Conservation (phyloP, 2,329 filamentous ascomycete genomes). For the Alternaria longipes region DNA sequence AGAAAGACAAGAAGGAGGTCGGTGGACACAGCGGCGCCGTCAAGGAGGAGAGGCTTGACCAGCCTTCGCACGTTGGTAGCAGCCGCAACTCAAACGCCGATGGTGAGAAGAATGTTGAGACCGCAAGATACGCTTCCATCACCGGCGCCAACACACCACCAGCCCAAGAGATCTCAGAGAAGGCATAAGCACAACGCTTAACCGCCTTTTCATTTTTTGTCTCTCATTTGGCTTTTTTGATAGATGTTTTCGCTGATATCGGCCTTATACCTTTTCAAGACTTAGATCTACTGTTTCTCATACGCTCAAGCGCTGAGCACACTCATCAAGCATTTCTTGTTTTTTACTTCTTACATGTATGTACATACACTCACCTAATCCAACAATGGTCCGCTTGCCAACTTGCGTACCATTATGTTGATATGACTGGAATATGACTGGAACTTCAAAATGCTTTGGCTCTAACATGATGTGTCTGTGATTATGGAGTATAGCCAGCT, state of each 20-base stretch:
- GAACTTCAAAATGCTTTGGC: neutral
- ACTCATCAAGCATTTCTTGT: constrained; percentile 3
- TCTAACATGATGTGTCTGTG: too few relatives aligned
- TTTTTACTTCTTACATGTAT: constrained; percentile 4
- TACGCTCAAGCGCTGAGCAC: constrained; percentile 17
- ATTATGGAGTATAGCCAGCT: too few relatives aligned
- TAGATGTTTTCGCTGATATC: neutral
- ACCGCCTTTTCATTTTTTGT: neutral
- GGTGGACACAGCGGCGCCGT: constrained; percentile 10
- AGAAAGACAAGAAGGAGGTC: constrained; percentile 20
- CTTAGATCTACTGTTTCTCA: constrained; percentile 10
- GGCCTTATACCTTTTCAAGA: neutral
- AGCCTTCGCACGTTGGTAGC: constrained; percentile 18
- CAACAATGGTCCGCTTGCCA: constrained; percentile 7
- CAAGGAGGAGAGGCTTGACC: constrained; percentile 13
- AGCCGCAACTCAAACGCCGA: constrained; percentile 15
- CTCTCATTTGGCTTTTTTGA: neutral
- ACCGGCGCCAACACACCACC: constrained; percentile 19
- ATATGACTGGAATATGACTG: constrained; percentile 3
- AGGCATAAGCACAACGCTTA: constrained; percentile 13
- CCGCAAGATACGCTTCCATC: constrained; percentile 22
- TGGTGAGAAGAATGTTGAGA: constrained; percentile 21
- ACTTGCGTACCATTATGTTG: constrained; percentile 5
- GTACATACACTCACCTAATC: constrained; percentile 9
- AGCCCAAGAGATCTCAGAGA: constrained; percentile 23